Evolutionary conservation across 1,139 yeast species (phyloP).

Genomic region (Geotrichum klebahnii): DNA sequence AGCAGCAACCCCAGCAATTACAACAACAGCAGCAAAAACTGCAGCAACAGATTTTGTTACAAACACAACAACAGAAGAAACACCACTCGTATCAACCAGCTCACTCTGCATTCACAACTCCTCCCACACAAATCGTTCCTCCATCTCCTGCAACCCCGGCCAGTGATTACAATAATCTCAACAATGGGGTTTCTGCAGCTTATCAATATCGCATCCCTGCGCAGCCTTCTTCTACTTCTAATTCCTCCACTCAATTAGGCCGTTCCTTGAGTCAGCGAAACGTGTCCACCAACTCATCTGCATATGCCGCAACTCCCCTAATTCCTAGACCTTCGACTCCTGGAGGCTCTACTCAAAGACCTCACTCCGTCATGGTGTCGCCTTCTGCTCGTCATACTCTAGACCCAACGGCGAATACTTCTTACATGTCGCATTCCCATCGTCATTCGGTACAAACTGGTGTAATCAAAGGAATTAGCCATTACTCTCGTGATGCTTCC

Average conservation of each 20-base stretch:
- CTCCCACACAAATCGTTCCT: slow-evolving; percentile 14
- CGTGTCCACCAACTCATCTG: not conserved
- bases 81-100: slow-evolving; percentile 14
- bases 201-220: slow-evolving; percentile 8
- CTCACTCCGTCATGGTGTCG: slow-evolving; percentile 4
- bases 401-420: slow-evolving; percentile 8
- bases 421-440: slow-evolving; percentile 26
- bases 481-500: slow-evolving; percentile 6
- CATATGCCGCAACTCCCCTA: slow-evolving; percentile 2
- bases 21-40: slow-evolving; percentile 19
- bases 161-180: slow-evolving; percentile 15
- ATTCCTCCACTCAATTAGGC: not conserved
- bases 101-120: slow-evolving; percentile 20
- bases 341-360: slow-evolving; percentile 3
- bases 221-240: no score
- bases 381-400: slow-evolving; percentile 4
- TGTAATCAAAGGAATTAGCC: slow-evolving; percentile 28
- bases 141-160: slow-evolving; percentile 16
- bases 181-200: no score
- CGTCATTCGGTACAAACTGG: slow-evolving; percentile 34
- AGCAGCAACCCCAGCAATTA: not conserved
- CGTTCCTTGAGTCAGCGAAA: no score
- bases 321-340: slow-evolving; percentile 14
- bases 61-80: no score
- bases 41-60: no score